Percentiles rank a stretch among this genome's conserved stretches.
These are phyloP conservation scores for Fusarium foetens DNA, from an alignment of 2,329 filamentous ascomycete species.

Conservation along the genomic window DNA sequence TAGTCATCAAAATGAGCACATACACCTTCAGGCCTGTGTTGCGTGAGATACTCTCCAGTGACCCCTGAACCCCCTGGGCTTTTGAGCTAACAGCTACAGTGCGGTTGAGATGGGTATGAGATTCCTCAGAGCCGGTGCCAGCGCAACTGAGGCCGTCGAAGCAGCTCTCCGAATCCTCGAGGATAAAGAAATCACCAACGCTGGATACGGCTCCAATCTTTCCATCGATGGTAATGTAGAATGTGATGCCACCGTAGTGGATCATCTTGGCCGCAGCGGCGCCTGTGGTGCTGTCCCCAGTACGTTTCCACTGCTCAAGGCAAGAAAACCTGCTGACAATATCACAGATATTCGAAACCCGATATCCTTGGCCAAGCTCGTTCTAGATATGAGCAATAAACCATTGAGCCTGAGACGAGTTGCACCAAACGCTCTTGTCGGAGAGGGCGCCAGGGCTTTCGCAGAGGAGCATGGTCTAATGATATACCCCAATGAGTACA, in stretches of 20 bases:
- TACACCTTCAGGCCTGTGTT: conserved; percentile 87
- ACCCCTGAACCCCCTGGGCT: neutral
- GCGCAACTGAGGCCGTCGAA: conserved; percentile 89
- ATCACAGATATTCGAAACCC: conserved; percentile 89
- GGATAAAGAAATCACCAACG: conserved; percentile 95
- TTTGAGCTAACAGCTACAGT: conserved; percentile 56
- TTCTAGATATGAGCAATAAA: conserved; percentile 80
- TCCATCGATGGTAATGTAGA: conserved; percentile 91
- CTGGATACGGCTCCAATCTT: conserved; percentile 94
- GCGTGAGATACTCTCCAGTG: conserved; percentile 68
- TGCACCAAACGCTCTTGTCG: conserved; percentile 90
- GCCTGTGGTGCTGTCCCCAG: conserved; percentile 91
- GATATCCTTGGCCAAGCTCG: conserved; percentile 83
- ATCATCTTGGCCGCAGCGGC: conserved; percentile 90
- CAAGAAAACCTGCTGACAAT: neutral
- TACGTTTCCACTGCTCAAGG: conserved; percentile 59
- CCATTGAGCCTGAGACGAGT: conserved; percentile 87
- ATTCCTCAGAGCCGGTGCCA: conserved; percentile 79
- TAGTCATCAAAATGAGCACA: conserved; percentile 83
- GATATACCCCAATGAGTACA: conserved; percentile 75
- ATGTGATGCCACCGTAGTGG: conserved; percentile 92
- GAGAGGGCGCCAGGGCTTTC: conserved; percentile 86
- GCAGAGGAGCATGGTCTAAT: conserved; percentile 81
- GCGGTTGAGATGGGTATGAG: conserved; percentile 87
- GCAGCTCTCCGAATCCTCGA: conserved; percentile 88